These are phyloP conservation scores for Botrytis galanthina DNA, from an alignment of 2,329 filamentous ascomycete genomes.

Conservation along the genomic window DNA sequence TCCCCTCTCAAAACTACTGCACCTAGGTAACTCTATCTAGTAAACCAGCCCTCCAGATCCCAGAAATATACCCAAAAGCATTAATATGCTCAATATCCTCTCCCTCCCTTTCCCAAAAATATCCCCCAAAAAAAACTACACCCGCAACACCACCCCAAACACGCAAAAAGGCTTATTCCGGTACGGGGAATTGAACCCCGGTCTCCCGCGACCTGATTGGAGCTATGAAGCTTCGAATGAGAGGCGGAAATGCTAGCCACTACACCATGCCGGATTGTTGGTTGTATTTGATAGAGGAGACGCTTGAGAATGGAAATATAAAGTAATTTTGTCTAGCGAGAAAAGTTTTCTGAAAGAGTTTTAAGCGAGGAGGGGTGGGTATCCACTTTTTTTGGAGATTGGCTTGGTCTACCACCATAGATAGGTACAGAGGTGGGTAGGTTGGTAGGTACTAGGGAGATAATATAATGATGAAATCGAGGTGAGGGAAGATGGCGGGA, in stretches of 20 bases:
- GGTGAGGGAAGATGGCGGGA: no score
- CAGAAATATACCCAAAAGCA: no score
- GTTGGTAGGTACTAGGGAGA: no score
- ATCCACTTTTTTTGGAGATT: neutral
- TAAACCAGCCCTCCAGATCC: no score
- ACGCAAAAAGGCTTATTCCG: rapidly evolving
- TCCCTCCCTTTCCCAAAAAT: no score
- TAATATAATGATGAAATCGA: no score
- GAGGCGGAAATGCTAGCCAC: neutral
- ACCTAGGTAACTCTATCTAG: neutral
- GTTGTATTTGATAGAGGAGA: rapidly evolving
- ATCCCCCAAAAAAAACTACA: no score
- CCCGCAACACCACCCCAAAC: no score
- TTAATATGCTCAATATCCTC: no score
- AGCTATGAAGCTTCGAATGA: neutral
- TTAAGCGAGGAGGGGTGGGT: neutral
- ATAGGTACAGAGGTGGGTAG: no score
- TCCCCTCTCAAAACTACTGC: neutral
- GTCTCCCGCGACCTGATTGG: neutral
- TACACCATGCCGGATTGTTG: neutral
- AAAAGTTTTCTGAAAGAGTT: neutral
- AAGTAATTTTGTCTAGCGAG: neutral
- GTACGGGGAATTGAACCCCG: neutral
- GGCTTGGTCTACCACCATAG: no score
- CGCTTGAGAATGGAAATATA: rapidly evolving